Evolutionary conservation across 2,329 filamentous ascomycete genomes (phyloP).

Genomic region (Tolypocladium tropicale): DNA sequence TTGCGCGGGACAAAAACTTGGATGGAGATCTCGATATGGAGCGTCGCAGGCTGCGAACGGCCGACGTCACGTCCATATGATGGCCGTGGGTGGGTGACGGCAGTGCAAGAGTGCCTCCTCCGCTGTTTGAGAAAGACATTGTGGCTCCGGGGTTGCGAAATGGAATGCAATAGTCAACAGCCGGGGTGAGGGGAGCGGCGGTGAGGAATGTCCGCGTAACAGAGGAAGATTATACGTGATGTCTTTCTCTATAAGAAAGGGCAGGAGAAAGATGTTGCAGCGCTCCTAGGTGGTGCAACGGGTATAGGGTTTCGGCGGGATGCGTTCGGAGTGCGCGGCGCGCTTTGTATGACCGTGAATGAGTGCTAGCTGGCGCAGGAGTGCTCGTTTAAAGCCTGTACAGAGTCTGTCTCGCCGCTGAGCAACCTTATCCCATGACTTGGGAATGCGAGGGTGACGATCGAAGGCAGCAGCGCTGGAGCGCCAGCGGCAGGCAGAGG

Average conservation of each 20-base stretch:
- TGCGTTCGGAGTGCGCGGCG: not conserved
- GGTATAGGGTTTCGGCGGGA: not conserved
- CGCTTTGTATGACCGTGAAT: not conserved
- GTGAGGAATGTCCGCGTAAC: slow-evolving; percentile 13
- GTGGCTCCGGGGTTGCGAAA: slow-evolving; percentile 21
- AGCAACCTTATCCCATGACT: slow-evolving; percentile 5
- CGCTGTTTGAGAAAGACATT: slow-evolving; percentile 47
- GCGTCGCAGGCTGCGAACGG: slow-evolving; percentile 72
- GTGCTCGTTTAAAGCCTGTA: not conserved
- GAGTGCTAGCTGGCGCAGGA: not conserved
- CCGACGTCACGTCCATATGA: slow-evolving; percentile 71
- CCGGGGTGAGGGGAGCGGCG: slow-evolving; percentile 10
- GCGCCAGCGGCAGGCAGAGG: not conserved
- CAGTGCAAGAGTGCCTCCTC: slow-evolving; percentile 72
- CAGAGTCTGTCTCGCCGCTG: slow-evolving; percentile 2
- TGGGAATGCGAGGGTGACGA: not conserved
- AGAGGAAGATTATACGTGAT: slow-evolving; percentile 1
- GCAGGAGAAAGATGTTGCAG: not conserved
- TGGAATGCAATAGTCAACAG: slow-evolving; percentile 14
- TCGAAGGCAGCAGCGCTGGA: not conserved
- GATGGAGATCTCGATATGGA: slow-evolving; percentile 92
- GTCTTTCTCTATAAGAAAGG: not conserved
- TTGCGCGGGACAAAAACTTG: slow-evolving; percentile 57
- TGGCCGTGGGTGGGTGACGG: slow-evolving; percentile 77
- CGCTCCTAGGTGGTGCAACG: not conserved